Base-by-base conservation (phyloP, 805 yeast genomes). In the Cyberlindnera bimundalis region DNA sequence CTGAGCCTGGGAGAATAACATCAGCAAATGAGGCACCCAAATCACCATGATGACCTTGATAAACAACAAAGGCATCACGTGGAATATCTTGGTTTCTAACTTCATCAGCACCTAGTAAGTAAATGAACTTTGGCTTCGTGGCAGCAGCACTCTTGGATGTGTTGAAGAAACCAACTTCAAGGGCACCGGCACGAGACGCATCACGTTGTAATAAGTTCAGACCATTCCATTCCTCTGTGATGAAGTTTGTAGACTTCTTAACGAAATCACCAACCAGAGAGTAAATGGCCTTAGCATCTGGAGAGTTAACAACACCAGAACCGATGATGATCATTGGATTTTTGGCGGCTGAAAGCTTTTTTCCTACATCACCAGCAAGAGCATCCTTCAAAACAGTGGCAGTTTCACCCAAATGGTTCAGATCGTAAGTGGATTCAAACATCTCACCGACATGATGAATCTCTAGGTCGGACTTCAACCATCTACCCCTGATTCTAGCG, bases 1-100 rank as follows among this genome's bases (percentile, higher is more conserved):
- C 95, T 26, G 90, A 74, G 35, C 90, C 90, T 33, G 96, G 96
- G 51, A 86, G 74, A 45, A 86, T 76, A 33, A 86, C 95, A 62
- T 86, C 95, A 33, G 96, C 96, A 53, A 78, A 75, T 8, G 91
- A 80, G 21, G 96, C 96, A 52, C 96, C 96, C 17, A 75, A 64
- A 55, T 86, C 96, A 67, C 96, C 96, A 65, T 86, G 95, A 65
- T 87, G 95, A 41, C 96, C 96, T 67, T 86, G 88, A 67, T 86
- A 86, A 39, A 86, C 80, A 23, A 87, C 96, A 61, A 86, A 87
- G 4, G 96, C 87, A 60, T 86, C 93, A 61, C 72, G 70, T 51
- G 95, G 95, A 53, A 86, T 77, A 45, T 82, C 83, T 44, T 73
- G 66, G 46, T 80, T 76, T 46, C 72, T 66, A 47, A 85, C 62